Evolutionary conservation across 2,329 filamentous ascomycete species (phyloP).

Genomic region (Erysiphe pulchra): DNA sequence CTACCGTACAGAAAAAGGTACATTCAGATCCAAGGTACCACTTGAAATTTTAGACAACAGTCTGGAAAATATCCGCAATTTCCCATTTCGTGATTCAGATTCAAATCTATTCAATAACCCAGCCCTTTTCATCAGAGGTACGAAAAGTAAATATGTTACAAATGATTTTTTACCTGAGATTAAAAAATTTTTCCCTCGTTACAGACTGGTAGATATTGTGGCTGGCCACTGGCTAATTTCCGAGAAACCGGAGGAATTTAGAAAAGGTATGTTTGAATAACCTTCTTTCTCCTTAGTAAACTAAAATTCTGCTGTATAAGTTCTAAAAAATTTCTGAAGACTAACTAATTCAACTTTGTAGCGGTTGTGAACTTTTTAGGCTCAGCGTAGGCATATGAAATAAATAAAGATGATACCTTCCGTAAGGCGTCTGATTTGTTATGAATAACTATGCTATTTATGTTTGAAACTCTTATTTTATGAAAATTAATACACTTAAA

Average conservation of each 20-base stretch:
- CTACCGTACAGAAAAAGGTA: slow-evolving; percentile 24
- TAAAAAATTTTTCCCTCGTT: slow-evolving; percentile 59
- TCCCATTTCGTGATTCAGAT: slow-evolving; percentile 59
- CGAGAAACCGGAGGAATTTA: slow-evolving; percentile 63
- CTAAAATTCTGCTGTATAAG: no score
- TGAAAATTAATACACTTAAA: no score
- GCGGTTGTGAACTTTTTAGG: no score
- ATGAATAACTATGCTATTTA: no score
- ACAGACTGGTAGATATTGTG: slow-evolving; percentile 47
- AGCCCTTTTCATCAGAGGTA: slow-evolving; percentile 59
- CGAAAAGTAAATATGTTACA: slow-evolving; percentile 50
- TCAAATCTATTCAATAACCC: slow-evolving; percentile 44
- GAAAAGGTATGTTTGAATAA: slow-evolving; percentile 28
- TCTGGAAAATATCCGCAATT: slow-evolving; percentile 53
- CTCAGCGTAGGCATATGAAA: no score
- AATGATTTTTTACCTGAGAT: slow-evolving; percentile 61
- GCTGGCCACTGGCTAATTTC: slow-evolving; percentile 73
- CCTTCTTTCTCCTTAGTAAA: background rate
- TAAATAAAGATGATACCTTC: no score
- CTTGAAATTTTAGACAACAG: slow-evolving; percentile 40
- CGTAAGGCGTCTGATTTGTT: no score
- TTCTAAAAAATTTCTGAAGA: no score
- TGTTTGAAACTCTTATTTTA: no score
- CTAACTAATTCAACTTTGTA: no score
- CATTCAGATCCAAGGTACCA: slow-evolving; percentile 55